Evolutionary conservation across 345 rosid species (phyloP).

Genomic region (Rhodamnia rubescens): DNA sequence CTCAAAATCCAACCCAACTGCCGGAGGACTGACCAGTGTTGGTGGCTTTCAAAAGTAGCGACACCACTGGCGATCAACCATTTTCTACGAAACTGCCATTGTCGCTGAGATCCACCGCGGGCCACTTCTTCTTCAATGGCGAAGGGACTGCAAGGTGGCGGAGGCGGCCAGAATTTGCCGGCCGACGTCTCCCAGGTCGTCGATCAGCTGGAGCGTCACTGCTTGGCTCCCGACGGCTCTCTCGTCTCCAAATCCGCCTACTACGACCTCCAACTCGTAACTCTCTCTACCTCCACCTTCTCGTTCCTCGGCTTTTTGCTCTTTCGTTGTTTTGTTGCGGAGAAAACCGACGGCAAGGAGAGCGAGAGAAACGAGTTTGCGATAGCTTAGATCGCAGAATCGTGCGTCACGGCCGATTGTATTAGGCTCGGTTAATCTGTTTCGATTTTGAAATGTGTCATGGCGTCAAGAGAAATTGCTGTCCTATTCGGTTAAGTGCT

Average conservation of each 20-base stretch:
- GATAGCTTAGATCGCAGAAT: not conserved
- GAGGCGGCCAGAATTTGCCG: constrained; percentile 58
- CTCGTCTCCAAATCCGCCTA: constrained; percentile 80
- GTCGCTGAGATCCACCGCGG: not conserved
- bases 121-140: constrained; percentile 20
- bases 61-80: not conserved
- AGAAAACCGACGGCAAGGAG: not conserved
- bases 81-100: not conserved
- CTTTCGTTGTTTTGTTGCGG: not conserved
- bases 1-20: not conserved
- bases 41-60: not conserved
- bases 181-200: constrained; percentile 68
- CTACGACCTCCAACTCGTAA: constrained; percentile 83
- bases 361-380: not conserved
- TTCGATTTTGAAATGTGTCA: not conserved
- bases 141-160: constrained; percentile 32
- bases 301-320: not conserved
- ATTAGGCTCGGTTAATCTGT: not conserved
- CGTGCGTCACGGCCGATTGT: not conserved
- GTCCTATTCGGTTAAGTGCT: not conserved
- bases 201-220: constrained; percentile 96
- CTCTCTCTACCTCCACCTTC: not conserved
- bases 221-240: constrained; percentile 94
- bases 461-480: not conserved
- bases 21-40: not conserved